These are phyloP conservation scores for Serendipita sp. DNA, from an alignment of 768 basidiomycete species.

Conservation along the genomic window DNA sequence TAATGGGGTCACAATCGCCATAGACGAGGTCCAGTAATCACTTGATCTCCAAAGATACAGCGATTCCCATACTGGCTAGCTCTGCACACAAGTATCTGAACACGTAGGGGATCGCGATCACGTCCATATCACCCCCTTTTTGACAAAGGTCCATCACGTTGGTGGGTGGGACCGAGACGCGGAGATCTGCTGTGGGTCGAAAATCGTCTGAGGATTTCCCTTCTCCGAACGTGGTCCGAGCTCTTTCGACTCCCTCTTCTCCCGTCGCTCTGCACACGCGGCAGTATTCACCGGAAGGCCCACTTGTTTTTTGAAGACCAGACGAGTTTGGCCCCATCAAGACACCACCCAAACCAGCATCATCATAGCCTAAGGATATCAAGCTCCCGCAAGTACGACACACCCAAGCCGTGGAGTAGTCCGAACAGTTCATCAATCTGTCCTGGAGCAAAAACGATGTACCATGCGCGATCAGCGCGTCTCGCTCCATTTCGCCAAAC, in stretches of 20 bases:
- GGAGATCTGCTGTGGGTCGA: constrained; percentile 27
- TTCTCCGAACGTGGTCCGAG: constrained; percentile 42
- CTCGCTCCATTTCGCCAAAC: constrained; percentile 99
- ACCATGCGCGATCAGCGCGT: constrained; percentile 95
- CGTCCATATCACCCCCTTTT: constrained; percentile 77
- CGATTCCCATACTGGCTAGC: constrained; percentile 96
- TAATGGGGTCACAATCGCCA: not conserved
- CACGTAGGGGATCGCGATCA: constrained; percentile 90
- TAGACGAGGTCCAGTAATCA: constrained; percentile 17
- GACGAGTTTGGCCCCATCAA: constrained; percentile 32
- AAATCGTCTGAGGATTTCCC: constrained; percentile 31
- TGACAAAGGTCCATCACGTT: constrained; percentile 42
- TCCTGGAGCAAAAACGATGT: constrained; percentile 98
- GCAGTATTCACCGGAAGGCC: constrained; percentile 86
- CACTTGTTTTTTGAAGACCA: constrained; percentile 36
- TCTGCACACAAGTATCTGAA: constrained; percentile 92
- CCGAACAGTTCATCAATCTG: constrained; percentile 98
- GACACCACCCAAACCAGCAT: constrained; percentile 55
- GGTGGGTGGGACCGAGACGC: constrained; percentile 49
- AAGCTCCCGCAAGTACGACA: constrained; percentile 92
- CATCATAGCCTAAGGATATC: constrained; percentile 91
- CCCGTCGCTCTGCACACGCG: constrained; percentile 70
- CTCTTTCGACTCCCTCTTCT: constrained; percentile 46
- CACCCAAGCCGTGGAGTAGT: constrained; percentile 99
- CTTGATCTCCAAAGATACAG: constrained; percentile 64